Evolutionary conservation across 2,329 filamentous ascomycete species (phyloP).

Genomic region (Talaromyces amestolkiae): DNA sequence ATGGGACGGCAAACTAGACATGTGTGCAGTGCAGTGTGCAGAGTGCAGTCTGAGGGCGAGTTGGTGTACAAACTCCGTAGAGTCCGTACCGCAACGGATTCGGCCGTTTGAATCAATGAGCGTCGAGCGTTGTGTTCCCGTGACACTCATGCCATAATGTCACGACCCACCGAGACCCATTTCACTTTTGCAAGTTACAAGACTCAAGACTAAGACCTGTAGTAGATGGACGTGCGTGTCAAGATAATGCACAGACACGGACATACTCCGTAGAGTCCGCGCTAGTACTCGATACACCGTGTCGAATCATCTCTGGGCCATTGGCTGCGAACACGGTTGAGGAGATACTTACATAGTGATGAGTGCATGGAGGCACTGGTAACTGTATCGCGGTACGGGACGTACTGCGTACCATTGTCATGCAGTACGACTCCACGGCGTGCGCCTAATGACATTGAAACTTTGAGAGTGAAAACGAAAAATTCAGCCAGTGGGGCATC

Average conservation of each 20-base stretch:
- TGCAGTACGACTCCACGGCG: conserved; percentile 4
- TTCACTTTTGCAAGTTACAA: neutral
- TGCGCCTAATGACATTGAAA: neutral
- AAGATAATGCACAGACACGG: neutral
- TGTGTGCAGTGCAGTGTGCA: conserved; percentile 5
- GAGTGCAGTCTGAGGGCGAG: neutral
- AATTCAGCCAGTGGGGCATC: conserved; percentile 2
- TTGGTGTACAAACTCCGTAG: neutral
- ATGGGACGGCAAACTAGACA: conserved; percentile 6
- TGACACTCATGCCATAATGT: conserved; percentile 6
- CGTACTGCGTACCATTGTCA: neutral
- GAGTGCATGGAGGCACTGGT: neutral
- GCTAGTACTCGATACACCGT: neutral
- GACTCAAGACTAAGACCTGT: neutral
- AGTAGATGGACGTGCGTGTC: neutral
- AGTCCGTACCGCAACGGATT: neutral
- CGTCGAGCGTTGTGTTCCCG: conserved; percentile 15
- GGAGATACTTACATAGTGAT: neutral
- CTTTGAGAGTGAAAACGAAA: neutral
- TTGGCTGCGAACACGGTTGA: conserved; percentile 4
- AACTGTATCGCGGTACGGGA: neutral
- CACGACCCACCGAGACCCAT: conserved; percentile 8
- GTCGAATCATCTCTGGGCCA: conserved; percentile 1
- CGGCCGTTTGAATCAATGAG: conserved; percentile 1
- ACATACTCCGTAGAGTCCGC: neutral